These are phyloP conservation scores for Psidium guajava DNA, from an alignment of 345 rosid genomes.

Conservation along the genomic window DNA sequence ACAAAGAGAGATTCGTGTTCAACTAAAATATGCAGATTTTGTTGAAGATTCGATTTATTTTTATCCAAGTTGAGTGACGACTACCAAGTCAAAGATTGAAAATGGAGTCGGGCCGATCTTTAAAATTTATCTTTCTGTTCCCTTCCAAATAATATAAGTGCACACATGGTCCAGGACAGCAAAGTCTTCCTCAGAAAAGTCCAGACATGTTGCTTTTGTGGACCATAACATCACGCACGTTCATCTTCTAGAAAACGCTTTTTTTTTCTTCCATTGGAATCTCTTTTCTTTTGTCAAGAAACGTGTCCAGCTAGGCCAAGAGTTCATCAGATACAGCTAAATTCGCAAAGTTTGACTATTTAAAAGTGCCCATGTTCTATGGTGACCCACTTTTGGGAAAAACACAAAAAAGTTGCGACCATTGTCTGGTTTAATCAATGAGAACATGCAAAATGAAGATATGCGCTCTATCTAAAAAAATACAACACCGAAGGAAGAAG, in stretches of 20 bases:
- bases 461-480: background rate
- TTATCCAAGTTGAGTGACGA: background rate
- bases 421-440: background rate
- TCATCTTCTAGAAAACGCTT: background rate
- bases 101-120: background rate
- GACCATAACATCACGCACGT: background rate
- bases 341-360: background rate
- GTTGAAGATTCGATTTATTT: background rate
- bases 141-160: background rate
- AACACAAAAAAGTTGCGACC: background rate
- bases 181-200: background rate
- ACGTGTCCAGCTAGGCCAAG: background rate
- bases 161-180: background rate
- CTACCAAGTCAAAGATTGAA: background rate
- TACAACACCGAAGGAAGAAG: background rate
- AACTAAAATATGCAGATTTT: background rate
- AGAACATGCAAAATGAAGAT: background rate
- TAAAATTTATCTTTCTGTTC: background rate
- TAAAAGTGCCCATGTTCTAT: background rate
- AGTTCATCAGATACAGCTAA: background rate
- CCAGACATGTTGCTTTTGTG: background rate
- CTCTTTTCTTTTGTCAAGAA: background rate
- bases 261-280: background rate
- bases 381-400: background rate
- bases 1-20: background rate